Conservation (phyloP, 179 eudicot species). For the Spergularia azorica region DNA sequence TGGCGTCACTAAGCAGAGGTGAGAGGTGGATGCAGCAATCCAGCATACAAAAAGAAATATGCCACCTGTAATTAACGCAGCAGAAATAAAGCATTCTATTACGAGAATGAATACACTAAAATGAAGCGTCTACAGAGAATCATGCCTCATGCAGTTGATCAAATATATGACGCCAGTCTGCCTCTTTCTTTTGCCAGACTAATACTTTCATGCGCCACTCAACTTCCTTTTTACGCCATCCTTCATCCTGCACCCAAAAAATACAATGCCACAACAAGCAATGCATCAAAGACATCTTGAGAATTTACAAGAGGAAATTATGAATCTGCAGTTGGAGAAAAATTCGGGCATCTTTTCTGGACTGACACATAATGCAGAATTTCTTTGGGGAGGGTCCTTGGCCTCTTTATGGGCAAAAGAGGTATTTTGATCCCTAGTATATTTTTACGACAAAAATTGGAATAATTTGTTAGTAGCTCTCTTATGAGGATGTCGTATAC, state of each 20-base stretch:
- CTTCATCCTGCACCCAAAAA: constrained; percentile 42
- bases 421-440: too few relatives aligned
- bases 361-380: too few relatives aligned
- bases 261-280: neutral
- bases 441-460: too few relatives aligned
- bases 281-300: too few relatives aligned
- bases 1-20: neutral
- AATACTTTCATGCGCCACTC: constrained; percentile 51
- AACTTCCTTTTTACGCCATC: constrained; percentile 57
- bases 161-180: constrained; percentile 47
- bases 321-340: too few relatives aligned
- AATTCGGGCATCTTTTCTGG: too few relatives aligned
- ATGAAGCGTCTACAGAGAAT: neutral
- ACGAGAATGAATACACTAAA: neutral
- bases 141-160: constrained; percentile 53
- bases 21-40: neutral
- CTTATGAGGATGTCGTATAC: too few relatives aligned
- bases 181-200: constrained; percentile 61
- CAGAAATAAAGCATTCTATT: neutral
- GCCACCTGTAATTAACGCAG: neutral
- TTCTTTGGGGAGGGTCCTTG: too few relatives aligned
- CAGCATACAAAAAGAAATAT: neutral
- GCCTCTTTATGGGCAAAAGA: too few relatives aligned
- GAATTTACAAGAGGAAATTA: too few relatives aligned
- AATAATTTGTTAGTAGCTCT: too few relatives aligned